Base-by-base conservation (phyloP, 148 eudicot genomes). In the Fagopyrum homotropicum region DNA sequence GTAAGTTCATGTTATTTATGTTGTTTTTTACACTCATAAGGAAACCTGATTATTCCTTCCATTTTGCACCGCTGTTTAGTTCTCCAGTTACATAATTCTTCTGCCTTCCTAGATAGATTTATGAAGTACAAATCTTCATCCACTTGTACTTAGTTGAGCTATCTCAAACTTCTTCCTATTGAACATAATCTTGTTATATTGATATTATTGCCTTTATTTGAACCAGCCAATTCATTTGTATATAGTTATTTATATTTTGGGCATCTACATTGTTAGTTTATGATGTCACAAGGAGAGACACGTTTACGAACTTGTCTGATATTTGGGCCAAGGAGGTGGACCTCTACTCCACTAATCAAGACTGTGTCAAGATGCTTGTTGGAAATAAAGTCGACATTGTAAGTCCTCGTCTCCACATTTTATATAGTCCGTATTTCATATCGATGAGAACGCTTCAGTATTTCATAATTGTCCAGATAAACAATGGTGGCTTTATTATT, bases 341-440 rank as follows among this genome's bases (percentile, higher is more conserved):
- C 50, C 93, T 95, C 35, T 90, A 95, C 77, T 89, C 93, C 73
- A 95, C 89, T 16, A 90, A 88, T 81, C 91, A 86, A 82, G 93
- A 95, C 69, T 92, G 96, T 75, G 82, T 95, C 76, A 95, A 92
- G 93, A 92, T 95, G 96, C 98, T 95, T 59, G 96, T 95, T 45
- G 98, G 97, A 61, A 95, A 95, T 80, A 95, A 95, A 90, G 97
- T 95, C 72, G 98, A 95, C 69, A 86, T 78, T 85, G 98, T 92
- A 77, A 84, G 88, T 82, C 73, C 73, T 82, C 61, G 63, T 59
- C 48, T 81, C 69, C 29, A 80, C n/a, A 17, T 0, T 74, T 63
- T 69, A 7, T 63, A 63, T 12, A 12, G 12, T 10, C 4, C 16
- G 26, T 22, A 29, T 9, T 70, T 44, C 73, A n/a, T 35, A 69